These are phyloP conservation scores for Tulasnella sp. DNA, from an alignment of 768 basidiomycete genomes.

Conservation along the genomic window DNA sequence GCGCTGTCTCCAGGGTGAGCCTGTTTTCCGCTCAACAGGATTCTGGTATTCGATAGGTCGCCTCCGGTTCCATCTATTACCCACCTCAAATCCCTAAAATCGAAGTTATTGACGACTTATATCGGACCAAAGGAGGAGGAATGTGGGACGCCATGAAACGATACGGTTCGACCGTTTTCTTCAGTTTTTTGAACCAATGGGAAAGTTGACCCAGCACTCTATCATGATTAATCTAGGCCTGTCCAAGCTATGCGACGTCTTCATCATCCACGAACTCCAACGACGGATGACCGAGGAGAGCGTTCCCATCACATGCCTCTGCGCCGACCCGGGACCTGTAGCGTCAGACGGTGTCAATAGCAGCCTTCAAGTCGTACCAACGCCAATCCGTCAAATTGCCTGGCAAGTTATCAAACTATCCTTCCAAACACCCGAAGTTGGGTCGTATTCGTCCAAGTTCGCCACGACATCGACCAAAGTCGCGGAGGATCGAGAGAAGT, in stretches of 20 bases:
- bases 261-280: slow-evolving; percentile 21
- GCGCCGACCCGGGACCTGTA: neutral
- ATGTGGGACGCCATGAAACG: slow-evolving; percentile 1
- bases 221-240: neutral
- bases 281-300: neutral
- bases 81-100: neutral
- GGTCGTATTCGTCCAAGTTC: slow-evolving; percentile 11
- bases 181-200: neutral
- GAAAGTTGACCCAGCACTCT: neutral
- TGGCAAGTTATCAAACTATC: neutral
- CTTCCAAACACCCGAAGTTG: neutral
- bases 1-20: neutral
- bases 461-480: slow-evolving; percentile 8
- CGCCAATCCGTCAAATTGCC: slow-evolving; percentile 3
- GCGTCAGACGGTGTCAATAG: neutral
- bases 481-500: neutral
- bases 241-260: slow-evolving; percentile 13
- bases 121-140: neutral
- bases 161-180: neutral
- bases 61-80: neutral
- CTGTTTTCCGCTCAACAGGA: neutral
- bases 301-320: neutral
- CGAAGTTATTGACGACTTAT: neutral
- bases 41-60: neutral
- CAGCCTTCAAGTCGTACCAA: neutral